A percentile compares a stretch with the other conserved stretches of the same genome.
phyloP scores from a whole-genome alignment of 306 rosid species.

The Dalbergia cochinchinensis region DNA sequence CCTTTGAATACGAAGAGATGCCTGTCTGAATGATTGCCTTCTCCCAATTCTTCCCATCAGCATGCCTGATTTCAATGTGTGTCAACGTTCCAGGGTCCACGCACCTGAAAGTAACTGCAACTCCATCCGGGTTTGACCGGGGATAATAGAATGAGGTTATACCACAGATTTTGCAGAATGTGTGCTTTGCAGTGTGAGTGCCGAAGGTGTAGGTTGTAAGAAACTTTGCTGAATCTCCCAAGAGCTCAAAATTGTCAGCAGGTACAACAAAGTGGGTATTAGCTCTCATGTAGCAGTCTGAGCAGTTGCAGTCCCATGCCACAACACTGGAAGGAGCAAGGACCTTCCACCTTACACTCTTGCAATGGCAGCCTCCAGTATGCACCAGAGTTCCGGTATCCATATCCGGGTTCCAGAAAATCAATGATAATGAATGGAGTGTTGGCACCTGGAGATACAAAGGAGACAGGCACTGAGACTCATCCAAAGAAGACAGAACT shows the following conservation, averaged over 20 bases:
- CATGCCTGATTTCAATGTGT: constrained; percentile 59
- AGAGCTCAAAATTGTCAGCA: constrained; percentile 63
- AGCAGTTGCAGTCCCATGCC: constrained; percentile 87
- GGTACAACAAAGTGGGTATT: constrained; percentile 76
- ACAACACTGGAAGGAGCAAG: constrained; percentile 66
- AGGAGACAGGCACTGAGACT: background rate
- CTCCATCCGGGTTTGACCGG: constrained; percentile 93
- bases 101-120: constrained; percentile 72
- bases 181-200: constrained; percentile 83
- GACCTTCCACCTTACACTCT: constrained; percentile 79
- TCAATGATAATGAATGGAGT: no score
- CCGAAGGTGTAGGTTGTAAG: constrained; percentile 83
- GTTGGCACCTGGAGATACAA: background rate
- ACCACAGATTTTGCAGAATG: constrained; percentile 85
- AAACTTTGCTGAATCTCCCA: constrained; percentile 68
- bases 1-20: constrained; percentile 65
- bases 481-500: background rate
- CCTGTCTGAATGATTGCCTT: constrained; percentile 32
- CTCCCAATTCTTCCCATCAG: constrained; percentile 88
- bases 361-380: constrained; percentile 89
- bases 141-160: constrained; percentile 87
- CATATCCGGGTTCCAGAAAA: constrained; percentile 50
- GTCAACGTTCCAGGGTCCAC: constrained; percentile 83
- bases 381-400: constrained; percentile 67
- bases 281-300: constrained; percentile 78